Evolutionary conservation across 345 rosid species (phyloP), one percentile per base, ranked within the genome.

Genomic region (Citrus medica): DNA sequence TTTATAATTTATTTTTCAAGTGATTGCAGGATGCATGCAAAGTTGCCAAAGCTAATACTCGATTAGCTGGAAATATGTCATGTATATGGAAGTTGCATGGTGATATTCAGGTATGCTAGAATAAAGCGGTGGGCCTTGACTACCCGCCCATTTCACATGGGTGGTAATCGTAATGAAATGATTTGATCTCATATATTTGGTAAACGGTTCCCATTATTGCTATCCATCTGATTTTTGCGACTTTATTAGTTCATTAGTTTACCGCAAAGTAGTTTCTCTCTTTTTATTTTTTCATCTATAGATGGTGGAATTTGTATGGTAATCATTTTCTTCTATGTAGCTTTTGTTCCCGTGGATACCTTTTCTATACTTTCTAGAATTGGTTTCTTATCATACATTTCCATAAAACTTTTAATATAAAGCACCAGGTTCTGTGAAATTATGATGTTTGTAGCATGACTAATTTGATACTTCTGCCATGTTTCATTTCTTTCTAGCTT

Each of bases 11-110:
- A 62, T 64, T 22, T 83, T 8, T 38, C 40, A 32, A 72, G 68
- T 76, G 42, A 72, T 79, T 79, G 72, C 89, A 94, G 99, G 97
- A 94, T 70, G 97, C 98, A 48, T 58, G 86, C 66, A 82, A 89
- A 90, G 87, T 92, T 60, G 88, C 88, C 46, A 80, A 82, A 72
- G 74, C 62, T 38, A 86, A 85, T 78, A 80, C 90, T 76, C 79
- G 60, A n/a, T 80, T 84, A 76, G 89, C 90, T 83, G 90, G 92
- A 81, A 91, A 90, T 81, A 71, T 86, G 82, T 91, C 95, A 32
- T 89, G 87, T 82, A 71, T 85, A 74, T 96, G 99, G 99, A 96
- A 96, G 89, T 83, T 94, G 90, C 89, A 77, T 76, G 99, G 93
- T 79, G 98, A 96, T 85, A 89, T 94, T 85, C 90, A 89, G 94